Conservation (phyloP, 2,329 filamentous ascomycete genomes). For the Neopestalotiopsis sp. region DNA sequence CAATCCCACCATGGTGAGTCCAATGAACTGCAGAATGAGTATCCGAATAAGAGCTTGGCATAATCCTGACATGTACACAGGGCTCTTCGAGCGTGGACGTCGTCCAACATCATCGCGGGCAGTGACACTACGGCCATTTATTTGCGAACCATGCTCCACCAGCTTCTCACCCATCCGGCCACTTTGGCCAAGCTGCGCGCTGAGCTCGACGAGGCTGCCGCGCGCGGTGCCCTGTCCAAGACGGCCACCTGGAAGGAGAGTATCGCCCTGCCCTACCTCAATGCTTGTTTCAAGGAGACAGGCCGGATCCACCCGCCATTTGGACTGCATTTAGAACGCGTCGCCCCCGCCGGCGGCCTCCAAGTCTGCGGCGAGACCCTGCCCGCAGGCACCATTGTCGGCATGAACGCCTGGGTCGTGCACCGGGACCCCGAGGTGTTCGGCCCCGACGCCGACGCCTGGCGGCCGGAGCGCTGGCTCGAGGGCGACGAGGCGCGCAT, state of each 20-base stretch:
- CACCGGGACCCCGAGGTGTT: not conserved
- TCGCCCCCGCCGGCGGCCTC: not conserved
- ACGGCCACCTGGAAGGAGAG: not conserved
- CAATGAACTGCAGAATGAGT: no score
- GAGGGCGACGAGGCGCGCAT: no score
- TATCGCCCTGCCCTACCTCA: not conserved
- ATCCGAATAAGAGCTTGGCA: no score
- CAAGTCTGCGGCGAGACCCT: not conserved
- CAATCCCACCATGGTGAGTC: no score
- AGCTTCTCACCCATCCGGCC: not conserved
- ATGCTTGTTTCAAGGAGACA: not conserved
- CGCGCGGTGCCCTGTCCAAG: not conserved
- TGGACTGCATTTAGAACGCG: not conserved
- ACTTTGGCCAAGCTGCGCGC: not conserved
- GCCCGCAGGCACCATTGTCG: not conserved
- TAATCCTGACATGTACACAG: no score
- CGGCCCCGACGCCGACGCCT: not conserved
- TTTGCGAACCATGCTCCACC: not conserved
- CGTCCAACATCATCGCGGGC: slow-evolving; percentile 1
- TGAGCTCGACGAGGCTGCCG: not conserved
- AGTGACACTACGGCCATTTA: not conserved
- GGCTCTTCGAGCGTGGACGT: not conserved
- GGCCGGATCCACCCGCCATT: not conserved
- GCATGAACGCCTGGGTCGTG: not conserved
- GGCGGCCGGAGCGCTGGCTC: slow-evolving; percentile 1